phyloP scores from a whole-genome alignment of 2,329 filamentous ascomycete genomes.

The Hypoxylon sp. region DNA sequence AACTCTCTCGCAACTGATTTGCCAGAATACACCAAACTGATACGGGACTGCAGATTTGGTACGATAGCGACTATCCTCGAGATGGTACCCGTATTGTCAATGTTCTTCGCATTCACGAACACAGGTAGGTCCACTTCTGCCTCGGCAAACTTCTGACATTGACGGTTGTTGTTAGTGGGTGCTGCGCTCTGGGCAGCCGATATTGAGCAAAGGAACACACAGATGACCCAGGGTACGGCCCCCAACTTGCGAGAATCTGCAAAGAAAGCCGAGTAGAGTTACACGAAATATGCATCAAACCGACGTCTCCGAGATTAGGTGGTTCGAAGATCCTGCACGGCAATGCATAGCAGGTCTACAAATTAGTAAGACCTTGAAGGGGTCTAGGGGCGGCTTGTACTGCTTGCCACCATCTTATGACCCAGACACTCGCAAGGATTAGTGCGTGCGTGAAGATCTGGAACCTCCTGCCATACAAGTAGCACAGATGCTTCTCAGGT shows the following conservation, averaged over 20 bases:
- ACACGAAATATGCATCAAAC: constrained; percentile 39
- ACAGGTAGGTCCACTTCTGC: constrained; percentile 63
- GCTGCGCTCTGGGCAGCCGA: constrained; percentile 96
- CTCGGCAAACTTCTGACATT: constrained; percentile 17
- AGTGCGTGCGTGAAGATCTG: neutral
- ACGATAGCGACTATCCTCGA: constrained; percentile 83
- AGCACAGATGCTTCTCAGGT: neutral
- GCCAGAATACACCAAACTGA: constrained; percentile 14
- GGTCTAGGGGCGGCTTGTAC: constrained; percentile 17
- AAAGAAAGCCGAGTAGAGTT: constrained; percentile 60
- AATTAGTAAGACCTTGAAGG: constrained; percentile 26
- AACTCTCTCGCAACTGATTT: neutral
- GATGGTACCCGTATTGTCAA: constrained; percentile 83
- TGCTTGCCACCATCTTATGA: constrained; percentile 19
- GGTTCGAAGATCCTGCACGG: constrained; percentile 42
- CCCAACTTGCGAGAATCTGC: constrained; percentile 63
- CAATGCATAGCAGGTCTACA: constrained; percentile 30
- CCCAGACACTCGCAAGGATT: constrained; percentile 6
- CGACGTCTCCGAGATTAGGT: constrained; percentile 47
- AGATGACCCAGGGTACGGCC: constrained; percentile 65
- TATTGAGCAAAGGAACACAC: constrained; percentile 71
- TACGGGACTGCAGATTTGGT: constrained; percentile 69
- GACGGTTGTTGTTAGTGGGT: constrained; percentile 68
- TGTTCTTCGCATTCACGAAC: constrained; percentile 91
- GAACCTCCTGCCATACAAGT: neutral